phyloP scores from a whole-genome alignment of 371 early-diverging fungal genomes.

The Zancudomyces culisetae region DNA sequence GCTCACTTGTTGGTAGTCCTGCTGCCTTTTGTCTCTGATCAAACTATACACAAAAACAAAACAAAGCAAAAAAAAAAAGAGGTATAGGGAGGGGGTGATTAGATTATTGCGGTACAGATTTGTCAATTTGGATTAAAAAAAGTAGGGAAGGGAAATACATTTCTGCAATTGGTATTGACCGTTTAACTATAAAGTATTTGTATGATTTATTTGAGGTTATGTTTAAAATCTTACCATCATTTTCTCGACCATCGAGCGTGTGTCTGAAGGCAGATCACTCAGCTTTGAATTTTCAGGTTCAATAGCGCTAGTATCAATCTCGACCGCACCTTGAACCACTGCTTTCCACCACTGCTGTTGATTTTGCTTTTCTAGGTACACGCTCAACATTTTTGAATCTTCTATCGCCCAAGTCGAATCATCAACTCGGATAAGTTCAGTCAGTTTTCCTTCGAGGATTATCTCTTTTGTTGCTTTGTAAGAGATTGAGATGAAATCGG shows the following conservation, averaged over 20 bases:
- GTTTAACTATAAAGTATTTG: too few relatives aligned
- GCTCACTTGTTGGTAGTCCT: slow-evolving; percentile 67
- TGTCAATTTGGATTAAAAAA: too few relatives aligned
- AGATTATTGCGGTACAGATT: too few relatives aligned
- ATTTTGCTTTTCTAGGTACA: slow-evolving; percentile 6
- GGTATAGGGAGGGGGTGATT: too few relatives aligned
- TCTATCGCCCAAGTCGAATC: slow-evolving; percentile 7
- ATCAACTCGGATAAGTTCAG: slow-evolving; percentile 1
- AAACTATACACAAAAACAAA: too few relatives aligned
- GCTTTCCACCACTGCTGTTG: slow-evolving; percentile 4
- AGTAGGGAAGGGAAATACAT: too few relatives aligned
- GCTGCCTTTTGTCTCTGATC: slow-evolving; percentile 77
- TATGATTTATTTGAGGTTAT: too few relatives aligned
- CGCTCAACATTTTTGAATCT: neutral
- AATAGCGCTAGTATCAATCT: slow-evolving; percentile 5
- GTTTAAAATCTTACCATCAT: slow-evolving; percentile 8
- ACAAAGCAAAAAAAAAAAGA: neutral
- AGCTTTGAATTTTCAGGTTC: slow-evolving; percentile 6
- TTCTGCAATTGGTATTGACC: too few relatives aligned
- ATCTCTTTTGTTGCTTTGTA: neutral
- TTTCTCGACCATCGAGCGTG: slow-evolving; percentile 6
- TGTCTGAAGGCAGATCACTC: slow-evolving; percentile 4
- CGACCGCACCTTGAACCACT: neutral
- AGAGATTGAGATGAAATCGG: neutral
- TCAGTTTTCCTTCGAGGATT: slow-evolving; percentile 1